Evolutionary conservation across 2,329 filamentous ascomycete species (phyloP), one percentile per base, ranked within the genome.

Genomic region (Chaetomiaceae sp.): DNA sequence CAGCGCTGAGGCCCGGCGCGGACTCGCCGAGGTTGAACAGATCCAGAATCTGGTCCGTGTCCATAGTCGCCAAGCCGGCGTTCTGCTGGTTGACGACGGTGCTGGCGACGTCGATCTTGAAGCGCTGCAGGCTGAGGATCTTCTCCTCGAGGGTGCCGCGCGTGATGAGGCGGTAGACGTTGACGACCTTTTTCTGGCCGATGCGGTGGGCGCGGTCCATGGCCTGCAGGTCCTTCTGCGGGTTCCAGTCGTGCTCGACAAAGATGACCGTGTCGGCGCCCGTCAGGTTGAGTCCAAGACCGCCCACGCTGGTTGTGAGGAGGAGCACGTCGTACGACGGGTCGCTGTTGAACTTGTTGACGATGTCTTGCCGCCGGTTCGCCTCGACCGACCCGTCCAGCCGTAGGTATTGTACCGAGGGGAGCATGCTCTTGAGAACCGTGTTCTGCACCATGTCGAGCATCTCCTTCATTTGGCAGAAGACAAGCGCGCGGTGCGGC

Each of bases 401-500:
- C n/a, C 95, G 87, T 51, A 97, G 81, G 65, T 86, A 96, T 33
- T 95, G 93, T 5, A 96, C 91, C 0, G 86, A 87, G 1, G 93
- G 93, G n/a, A 99, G 78, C 70, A 97, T 78, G 63, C 87, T 86
- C 67, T 89, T 89, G 34, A 99, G 73, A 1, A 99, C 93, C 51
- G 92, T 91, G 62, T 87, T 89, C 66, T 97, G 91, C 2, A 99
- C 95, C 82, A 99, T 97, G 68, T 99, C 93, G 20, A 99, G 78
- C 95, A 99, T 99, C 68, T 99, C 93, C 71, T 99, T 99, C 89
- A 99, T 96, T 68, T 99, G 93, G 63, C 93, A 99, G 76, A 99
- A 99, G 59, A 99, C 87, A 23, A 99, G 81, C 0, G 93, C 95
- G 39, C 93, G 88, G 66, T 99, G 93, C 25, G 92, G 93, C 55